Conservation (phyloP, 192 early-diverging fungal genomes). For the Bifiguratus adelaidae region DNA sequence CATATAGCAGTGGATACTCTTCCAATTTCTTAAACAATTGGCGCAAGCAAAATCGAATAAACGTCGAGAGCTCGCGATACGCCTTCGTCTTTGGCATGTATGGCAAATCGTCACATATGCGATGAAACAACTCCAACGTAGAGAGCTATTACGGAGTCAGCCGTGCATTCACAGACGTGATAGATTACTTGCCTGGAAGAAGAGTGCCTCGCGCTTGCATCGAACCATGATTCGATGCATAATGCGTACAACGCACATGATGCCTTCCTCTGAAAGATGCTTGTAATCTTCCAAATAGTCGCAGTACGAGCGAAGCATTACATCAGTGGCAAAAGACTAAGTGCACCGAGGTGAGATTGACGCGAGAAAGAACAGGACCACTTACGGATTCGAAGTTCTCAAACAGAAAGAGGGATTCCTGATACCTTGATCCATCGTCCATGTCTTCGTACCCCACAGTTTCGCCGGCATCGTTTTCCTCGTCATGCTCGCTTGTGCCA, state of each 20-base stretch:
- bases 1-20: slow-evolving; percentile 41
- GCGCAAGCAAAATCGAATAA: slow-evolving; percentile 35
- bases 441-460: slow-evolving; percentile 16
- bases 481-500: slow-evolving; percentile 3
- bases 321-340: slow-evolving; percentile 44
- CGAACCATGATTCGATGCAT: slow-evolving; percentile 62
- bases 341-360: no score
- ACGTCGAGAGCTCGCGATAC: slow-evolving; percentile 34
- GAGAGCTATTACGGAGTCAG: slow-evolving; percentile 49
- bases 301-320: slow-evolving; percentile 40
- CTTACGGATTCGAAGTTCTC: slow-evolving; percentile 33
- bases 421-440: slow-evolving; percentile 18
- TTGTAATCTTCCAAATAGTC: slow-evolving; percentile 40
- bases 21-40: slow-evolving; percentile 43
- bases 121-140: slow-evolving; percentile 49
- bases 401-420: slow-evolving; percentile 35
- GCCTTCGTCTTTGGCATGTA: slow-evolving; percentile 12
- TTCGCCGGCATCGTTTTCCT: slow-evolving; percentile 2
- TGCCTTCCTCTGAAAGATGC: slow-evolving; percentile 27
- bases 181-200: slow-evolving; percentile 34
- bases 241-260: slow-evolving; percentile 45
- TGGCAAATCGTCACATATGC: slow-evolving; percentile 26
- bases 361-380: background rate
- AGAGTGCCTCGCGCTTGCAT: slow-evolving; percentile 30
- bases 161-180: slow-evolving; percentile 6